phyloP scores from a whole-genome alignment of 768 basidiomycete genomes.

The Rhodotorula paludigena region DNA sequence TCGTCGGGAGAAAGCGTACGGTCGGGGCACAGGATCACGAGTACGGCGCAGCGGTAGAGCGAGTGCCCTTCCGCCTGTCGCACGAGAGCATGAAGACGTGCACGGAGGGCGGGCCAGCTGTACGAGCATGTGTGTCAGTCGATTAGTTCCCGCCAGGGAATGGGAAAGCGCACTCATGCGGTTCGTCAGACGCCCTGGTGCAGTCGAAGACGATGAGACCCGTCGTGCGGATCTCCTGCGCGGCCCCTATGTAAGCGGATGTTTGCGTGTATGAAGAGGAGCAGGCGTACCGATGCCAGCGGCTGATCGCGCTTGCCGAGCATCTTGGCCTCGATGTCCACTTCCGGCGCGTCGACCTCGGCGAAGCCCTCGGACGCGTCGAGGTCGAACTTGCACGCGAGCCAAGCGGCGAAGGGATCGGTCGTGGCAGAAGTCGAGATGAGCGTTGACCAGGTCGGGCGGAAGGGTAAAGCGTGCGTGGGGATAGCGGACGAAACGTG shows the following conservation, averaged over 20 bases:
- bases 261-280: neutral
- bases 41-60: conserved; percentile 13
- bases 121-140: neutral
- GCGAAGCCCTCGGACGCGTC: neutral
- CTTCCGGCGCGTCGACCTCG: neutral
- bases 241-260: too few relatives aligned
- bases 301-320: neutral
- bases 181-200: neutral
- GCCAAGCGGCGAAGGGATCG: conserved; percentile 17
- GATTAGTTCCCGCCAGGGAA: neutral
- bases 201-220: conserved; percentile 31
- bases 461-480: neutral
- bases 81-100: neutral
- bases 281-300: neutral
- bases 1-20: neutral
- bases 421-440: neutral
- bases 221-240: conserved; percentile 14
- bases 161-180: conserved; percentile 1
- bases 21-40: conserved; percentile 18
- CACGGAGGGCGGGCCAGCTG: conserved; percentile 10
- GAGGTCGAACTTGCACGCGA: conserved; percentile 32
- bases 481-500: conserved; percentile 43
- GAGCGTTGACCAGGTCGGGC: conserved; percentile 9
- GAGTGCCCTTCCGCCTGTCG: neutral
- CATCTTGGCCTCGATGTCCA: conserved; percentile 4